Base-by-base conservation (phyloP, 306 rosid species). In the Dalbergia cultrata region DNA sequence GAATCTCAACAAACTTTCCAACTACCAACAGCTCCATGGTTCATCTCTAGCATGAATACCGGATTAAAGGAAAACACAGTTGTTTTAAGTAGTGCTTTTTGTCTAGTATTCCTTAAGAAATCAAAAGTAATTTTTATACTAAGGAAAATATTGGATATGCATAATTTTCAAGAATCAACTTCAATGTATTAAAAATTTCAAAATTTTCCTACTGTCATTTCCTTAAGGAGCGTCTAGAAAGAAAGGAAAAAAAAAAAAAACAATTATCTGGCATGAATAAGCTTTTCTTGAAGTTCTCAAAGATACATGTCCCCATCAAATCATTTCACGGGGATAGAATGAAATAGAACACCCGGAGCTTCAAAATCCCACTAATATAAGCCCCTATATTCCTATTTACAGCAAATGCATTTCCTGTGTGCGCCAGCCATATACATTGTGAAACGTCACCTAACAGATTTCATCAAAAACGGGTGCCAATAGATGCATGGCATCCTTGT, bases 331-430 rank as follows among this genome's bases (percentile, higher is more conserved):
- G 31, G 45, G 45, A 61, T 26, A 34, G 44, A 26, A 0, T 35
- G 64, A 60, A 60, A 47, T 34, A 12, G 19, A 16, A 41, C 18
- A 47, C 13, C 62, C 5, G 5, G 18, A n/a, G 34, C 65, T 14
- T 71, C 60, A 64, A 72, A 72, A 71, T 49, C 65, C 56, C 45
- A 52, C 43, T 8, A 66, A 13, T 13, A 58, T 43, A 26, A 26
- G 31, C 31, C 8, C 49, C 70, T 58, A 22, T 22, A 19, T 39
- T 31, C 19, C 5, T 78, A 69, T 45, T 22, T 45, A 69, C 59
- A 44, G 31, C 13, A 7, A 45, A 68, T 19, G 58, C 59, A 69
- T 45, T 68, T 19, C 5, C 74, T 9, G 35, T 13, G 58, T 8
- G 57, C 31, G 31, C 3, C 31, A 26, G 31, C 39, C 58, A 68